Evolutionary conservation across 129 eudicot species (phyloP).

Genomic region (Arctium lappa): DNA sequence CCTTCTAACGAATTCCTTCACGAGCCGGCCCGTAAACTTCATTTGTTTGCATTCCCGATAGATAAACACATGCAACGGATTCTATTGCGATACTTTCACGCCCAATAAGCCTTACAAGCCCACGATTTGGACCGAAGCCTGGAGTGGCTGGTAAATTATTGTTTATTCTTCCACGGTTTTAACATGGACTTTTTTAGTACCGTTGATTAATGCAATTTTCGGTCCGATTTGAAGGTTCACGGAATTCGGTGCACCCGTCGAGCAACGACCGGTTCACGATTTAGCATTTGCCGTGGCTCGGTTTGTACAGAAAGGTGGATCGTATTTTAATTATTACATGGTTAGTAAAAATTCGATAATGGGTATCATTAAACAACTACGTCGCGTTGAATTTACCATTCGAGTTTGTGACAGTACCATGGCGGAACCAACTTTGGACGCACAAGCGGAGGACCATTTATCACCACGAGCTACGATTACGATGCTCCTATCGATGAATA

Average conservation of each 20-base stretch:
- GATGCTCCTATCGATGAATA: constrained; percentile 99
- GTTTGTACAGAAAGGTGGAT: constrained; percentile 79
- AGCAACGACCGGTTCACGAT: constrained; percentile 88
- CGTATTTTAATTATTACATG: constrained; percentile 89
- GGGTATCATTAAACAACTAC: neutral
- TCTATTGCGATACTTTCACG: constrained; percentile 69
- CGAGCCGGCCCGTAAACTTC: neutral
- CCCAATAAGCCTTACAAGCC: constrained; percentile 95
- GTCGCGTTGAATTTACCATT: neutral
- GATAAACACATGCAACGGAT: constrained; percentile 97
- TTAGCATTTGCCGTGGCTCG: constrained; percentile 95
- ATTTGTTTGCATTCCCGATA: constrained; percentile 15
- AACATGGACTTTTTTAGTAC: neutral
- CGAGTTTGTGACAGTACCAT: constrained; percentile 56
- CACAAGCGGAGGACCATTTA: constrained; percentile 89
- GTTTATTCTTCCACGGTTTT: neutral
- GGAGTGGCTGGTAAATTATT: constrained; percentile 86
- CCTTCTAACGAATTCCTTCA: neutral
- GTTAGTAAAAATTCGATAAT: constrained; percentile 34
- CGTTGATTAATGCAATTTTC: neutral
- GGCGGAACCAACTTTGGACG: constrained; percentile 99
- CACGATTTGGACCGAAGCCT: constrained; percentile 92
- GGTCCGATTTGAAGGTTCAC: constrained; percentile 54
- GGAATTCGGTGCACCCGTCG: constrained; percentile 73
- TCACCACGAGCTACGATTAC: constrained; percentile 93